Conservation (phyloP, 805 yeast species). For the Lachancea meyersii region DNA sequence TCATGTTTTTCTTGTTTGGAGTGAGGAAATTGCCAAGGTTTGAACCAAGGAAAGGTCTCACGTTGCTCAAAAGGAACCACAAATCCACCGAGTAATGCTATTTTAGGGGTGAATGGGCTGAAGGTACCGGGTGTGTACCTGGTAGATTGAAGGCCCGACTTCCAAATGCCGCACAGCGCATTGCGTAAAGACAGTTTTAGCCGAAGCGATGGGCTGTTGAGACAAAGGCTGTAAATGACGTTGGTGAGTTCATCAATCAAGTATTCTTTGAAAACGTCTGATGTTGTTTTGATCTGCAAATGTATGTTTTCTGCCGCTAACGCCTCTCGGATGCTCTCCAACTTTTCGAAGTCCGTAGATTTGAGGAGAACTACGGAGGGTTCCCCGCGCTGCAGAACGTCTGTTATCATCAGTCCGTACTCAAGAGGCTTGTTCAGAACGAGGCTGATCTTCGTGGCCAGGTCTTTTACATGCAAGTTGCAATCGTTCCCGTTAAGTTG, state of each 20-base stretch:
- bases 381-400: conserved; percentile 15
- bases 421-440: conserved; percentile 23
- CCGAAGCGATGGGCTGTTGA: conserved; percentile 8
- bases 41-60: conserved; percentile 23
- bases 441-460: conserved; percentile 20
- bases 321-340: conserved; percentile 14
- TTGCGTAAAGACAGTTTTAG: conserved; percentile 17
- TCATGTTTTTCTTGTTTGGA: conserved; percentile 13
- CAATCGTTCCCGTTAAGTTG: conserved; percentile 27
- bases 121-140: conserved; percentile 9
- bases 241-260: conserved; percentile 22
- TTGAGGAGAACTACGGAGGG: conserved; percentile 20
- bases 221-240: conserved; percentile 20
- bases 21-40: conserved; percentile 24
- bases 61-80: conserved; percentile 23
- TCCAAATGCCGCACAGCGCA: conserved; percentile 23
- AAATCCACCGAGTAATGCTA: conserved; percentile 28
- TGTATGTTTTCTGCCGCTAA: conserved; percentile 21
- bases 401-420: conserved; percentile 21
- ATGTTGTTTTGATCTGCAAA: conserved; percentile 17
- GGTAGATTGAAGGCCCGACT: conserved; percentile 16
- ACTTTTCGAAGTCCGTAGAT: conserved; percentile 15
- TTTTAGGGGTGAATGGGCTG: conserved; percentile 15
- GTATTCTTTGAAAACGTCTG: conserved; percentile 23
- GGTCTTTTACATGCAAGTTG: conserved; percentile 22